A percentile compares a stretch with the other conserved stretches of the same genome.
phyloP scores from a whole-genome alignment of 345 rosid species.

The Hirschfeldia incana region DNA sequence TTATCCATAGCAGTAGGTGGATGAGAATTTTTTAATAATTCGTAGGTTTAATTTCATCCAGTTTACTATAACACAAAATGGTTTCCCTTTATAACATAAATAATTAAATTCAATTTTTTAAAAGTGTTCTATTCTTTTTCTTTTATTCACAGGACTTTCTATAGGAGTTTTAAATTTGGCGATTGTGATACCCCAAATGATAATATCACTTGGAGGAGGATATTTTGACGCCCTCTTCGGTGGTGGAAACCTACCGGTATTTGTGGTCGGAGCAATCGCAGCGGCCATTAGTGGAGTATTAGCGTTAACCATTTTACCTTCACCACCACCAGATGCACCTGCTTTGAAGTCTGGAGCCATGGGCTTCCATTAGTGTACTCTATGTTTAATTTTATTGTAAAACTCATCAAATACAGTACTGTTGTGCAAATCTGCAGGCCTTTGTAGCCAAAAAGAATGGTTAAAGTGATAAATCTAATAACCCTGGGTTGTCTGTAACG shows the following conservation, averaged over 20 bases:
- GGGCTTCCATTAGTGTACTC: neutral
- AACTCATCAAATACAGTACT: neutral
- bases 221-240: neutral
- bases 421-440: neutral
- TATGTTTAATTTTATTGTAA: neutral
- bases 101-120: neutral
- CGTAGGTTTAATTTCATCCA: neutral
- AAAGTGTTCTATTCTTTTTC: neutral
- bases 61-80: neutral
- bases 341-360: neutral
- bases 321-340: neutral
- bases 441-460: neutral
- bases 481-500: neutral
- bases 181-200: neutral
- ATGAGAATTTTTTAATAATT: neutral
- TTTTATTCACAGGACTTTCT: neutral
- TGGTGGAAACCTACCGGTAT: neutral
- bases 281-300: neutral
- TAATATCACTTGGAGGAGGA: neutral
- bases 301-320: neutral
- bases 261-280: slow-evolving; percentile 1
- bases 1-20: neutral
- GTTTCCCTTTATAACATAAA: neutral
- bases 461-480: neutral
- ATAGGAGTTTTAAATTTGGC: neutral